phyloP scores from a whole-genome alignment of 2,329 filamentous ascomycete species.

The Aspergillus japonicus region DNA sequence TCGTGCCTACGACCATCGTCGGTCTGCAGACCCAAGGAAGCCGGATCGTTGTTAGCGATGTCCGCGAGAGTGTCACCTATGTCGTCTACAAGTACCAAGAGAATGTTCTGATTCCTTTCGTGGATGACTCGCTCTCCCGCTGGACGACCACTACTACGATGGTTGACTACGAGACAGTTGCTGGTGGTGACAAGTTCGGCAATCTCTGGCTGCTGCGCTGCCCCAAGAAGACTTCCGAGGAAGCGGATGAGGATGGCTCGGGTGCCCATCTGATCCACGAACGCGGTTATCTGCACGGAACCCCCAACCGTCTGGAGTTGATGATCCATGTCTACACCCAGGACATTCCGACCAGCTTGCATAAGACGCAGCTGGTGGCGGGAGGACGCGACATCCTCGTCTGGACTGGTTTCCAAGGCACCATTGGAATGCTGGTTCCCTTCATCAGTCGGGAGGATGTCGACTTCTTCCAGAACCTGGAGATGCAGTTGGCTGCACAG shows the following conservation, averaged over 20 bases:
- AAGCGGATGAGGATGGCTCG: slow-evolving; percentile 87
- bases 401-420: slow-evolving; percentile 93
- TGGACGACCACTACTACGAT: slow-evolving; percentile 91
- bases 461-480: slow-evolving; percentile 94
- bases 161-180: slow-evolving; percentile 95
- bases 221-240: slow-evolving; percentile 78
- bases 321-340: slow-evolving; percentile 88
- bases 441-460: slow-evolving; percentile 90
- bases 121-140: slow-evolving; percentile 81
- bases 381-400: slow-evolving; percentile 88
- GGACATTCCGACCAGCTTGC: slow-evolving; percentile 86
- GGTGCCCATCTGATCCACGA: slow-evolving; percentile 90
- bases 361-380: slow-evolving; percentile 84
- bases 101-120: slow-evolving; percentile 90
- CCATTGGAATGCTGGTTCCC: slow-evolving; percentile 87
- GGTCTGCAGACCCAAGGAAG: slow-evolving; percentile 86
- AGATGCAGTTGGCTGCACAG: slow-evolving; percentile 81
- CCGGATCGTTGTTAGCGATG: slow-evolving; percentile 87
- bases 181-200: slow-evolving; percentile 95
- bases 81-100: slow-evolving; percentile 91
- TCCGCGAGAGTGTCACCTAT: slow-evolving; percentile 87
- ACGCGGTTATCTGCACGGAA: slow-evolving; percentile 83
- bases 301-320: slow-evolving; percentile 77
- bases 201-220: slow-evolving; percentile 92
- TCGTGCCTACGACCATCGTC: slow-evolving; percentile 78